A percentile compares a stretch with the other conserved stretches of the same genome.
phyloP scores from a whole-genome alignment of 345 rosid genomes.

The Lepidium africanum region DNA sequence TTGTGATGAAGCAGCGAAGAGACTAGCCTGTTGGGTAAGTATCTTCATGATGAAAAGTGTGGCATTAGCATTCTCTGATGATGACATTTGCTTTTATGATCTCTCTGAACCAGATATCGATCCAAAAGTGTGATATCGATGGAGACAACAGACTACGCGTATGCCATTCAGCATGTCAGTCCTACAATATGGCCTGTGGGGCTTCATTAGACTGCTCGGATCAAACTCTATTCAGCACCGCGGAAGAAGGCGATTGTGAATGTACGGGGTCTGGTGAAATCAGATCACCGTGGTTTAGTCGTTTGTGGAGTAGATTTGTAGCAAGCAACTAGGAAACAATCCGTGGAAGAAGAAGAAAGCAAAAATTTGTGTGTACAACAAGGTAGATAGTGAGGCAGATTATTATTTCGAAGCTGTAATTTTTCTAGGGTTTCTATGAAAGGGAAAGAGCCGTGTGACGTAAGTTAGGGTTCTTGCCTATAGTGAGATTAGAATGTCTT shows the following conservation, averaged over 20 bases:
- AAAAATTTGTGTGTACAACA: constrained; percentile 20
- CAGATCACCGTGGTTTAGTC: constrained; percentile 47
- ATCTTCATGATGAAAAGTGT: not conserved
- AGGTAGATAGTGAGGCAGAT: constrained; percentile 24
- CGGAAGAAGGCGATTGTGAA: constrained; percentile 65
- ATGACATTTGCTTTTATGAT: not conserved
- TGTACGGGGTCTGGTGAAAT: constrained; percentile 82
- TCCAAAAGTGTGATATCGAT: constrained; percentile 89
- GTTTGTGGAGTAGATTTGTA: constrained; percentile 32
- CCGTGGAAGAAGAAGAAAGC: not conserved
- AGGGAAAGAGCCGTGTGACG: not conserved
- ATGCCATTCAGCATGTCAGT: constrained; percentile 88
- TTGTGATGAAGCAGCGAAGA: constrained; percentile 85
- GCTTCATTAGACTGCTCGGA: constrained; percentile 97
- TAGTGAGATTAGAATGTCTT: constrained; percentile 15
- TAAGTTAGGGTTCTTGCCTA: constrained; percentile 11
- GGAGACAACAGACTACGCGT: constrained; percentile 95
- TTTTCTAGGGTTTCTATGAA: constrained; percentile 17
- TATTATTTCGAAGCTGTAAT: constrained; percentile 19
- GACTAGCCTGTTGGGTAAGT: constrained; percentile 94
- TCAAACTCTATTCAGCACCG: constrained; percentile 87
- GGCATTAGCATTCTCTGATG: not conserved
- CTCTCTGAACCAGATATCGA: constrained; percentile 62
- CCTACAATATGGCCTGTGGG: constrained; percentile 88
- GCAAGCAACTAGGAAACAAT: constrained; percentile 19